Evolutionary conservation across 306 rosid species (phyloP).

Genomic region (Trifolium fragiferum): DNA sequence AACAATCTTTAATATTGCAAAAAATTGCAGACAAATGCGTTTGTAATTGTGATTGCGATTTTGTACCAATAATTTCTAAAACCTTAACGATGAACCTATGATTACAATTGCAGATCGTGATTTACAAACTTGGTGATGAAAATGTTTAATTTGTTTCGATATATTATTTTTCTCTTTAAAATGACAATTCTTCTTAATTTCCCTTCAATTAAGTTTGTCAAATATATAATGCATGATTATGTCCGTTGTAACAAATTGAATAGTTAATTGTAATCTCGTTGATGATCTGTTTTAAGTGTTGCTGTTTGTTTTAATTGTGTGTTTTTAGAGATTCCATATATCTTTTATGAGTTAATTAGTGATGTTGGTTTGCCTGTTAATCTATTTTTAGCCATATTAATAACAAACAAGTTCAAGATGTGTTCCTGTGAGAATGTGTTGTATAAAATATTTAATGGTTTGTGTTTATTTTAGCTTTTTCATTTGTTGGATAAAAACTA

Average conservation of each 20-base stretch:
- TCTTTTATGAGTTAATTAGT: neutral
- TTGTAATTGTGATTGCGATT: neutral
- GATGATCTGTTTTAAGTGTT: neutral
- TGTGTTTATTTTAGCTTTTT: neutral
- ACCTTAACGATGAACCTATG: neutral
- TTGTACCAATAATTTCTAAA: neutral
- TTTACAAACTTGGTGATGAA: neutral
- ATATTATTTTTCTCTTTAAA: neutral
- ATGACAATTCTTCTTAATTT: conserved; percentile 2
- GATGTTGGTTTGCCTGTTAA: neutral
- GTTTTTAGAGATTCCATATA: neutral
- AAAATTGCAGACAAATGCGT: neutral
- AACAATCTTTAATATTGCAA: neutral
- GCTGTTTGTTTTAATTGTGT: neutral
- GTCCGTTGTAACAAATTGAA: neutral
- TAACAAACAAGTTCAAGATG: neutral
- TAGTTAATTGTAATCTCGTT: neutral
- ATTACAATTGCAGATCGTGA: neutral
- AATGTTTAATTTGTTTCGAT: neutral
- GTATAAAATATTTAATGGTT: neutral
- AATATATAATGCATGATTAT: neutral
- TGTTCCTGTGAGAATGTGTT: neutral
- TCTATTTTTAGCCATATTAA: neutral
- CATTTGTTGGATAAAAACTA: too few relatives aligned
- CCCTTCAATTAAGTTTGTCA: neutral